Percentiles rank a stretch among this genome's conserved stretches.
Conservation (phyloP, 2,329 filamentous ascomycete genomes). For the Botrytis cinerea region DNA sequence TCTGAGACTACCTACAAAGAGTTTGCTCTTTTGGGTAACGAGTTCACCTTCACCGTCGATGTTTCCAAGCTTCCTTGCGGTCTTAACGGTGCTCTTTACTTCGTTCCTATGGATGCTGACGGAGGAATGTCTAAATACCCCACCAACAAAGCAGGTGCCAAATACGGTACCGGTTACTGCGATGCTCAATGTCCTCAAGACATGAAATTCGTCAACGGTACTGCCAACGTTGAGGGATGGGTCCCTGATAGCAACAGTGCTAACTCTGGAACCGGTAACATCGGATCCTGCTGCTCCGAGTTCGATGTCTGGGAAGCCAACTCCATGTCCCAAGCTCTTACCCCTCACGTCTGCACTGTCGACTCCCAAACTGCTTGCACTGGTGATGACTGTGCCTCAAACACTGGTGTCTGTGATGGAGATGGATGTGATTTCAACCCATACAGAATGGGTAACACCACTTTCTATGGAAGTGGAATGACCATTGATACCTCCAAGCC, state of each 20-base stretch:
- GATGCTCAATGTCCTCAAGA: slow-evolving; percentile 30
- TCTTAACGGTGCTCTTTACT: slow-evolving; percentile 70
- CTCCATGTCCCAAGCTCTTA: slow-evolving; percentile 56
- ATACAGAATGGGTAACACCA: slow-evolving; percentile 56
- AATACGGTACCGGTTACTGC: slow-evolving; percentile 41
- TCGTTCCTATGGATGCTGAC: slow-evolving; percentile 62
- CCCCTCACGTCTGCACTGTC: slow-evolving; percentile 57
- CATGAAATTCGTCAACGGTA: slow-evolving; percentile 53
- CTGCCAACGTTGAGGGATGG: slow-evolving; percentile 54
- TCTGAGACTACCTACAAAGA: slow-evolving; percentile 56
- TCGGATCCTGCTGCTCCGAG: slow-evolving; percentile 61
- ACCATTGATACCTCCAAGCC: slow-evolving; percentile 54
- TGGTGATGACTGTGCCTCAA: slow-evolving; percentile 2
- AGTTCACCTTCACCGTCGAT: slow-evolving; percentile 63
- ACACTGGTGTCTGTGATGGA: slow-evolving; percentile 50
- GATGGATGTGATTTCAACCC: slow-evolving; percentile 63
- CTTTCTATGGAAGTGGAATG: slow-evolving; percentile 56
- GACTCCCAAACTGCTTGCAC: slow-evolving; percentile 40
- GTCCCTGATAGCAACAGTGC: slow-evolving; percentile 48
- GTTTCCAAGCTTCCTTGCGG: slow-evolving; percentile 67
- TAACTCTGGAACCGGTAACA: slow-evolving; percentile 55
- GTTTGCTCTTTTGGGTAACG: slow-evolving; percentile 56
- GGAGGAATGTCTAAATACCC: slow-evolving; percentile 54
- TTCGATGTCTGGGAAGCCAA: slow-evolving; percentile 69
- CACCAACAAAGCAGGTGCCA: slow-evolving; percentile 55